Evolutionary conservation across 192 early-diverging fungal genomes (phyloP).

Genomic region (Backusella westeae): DNA sequence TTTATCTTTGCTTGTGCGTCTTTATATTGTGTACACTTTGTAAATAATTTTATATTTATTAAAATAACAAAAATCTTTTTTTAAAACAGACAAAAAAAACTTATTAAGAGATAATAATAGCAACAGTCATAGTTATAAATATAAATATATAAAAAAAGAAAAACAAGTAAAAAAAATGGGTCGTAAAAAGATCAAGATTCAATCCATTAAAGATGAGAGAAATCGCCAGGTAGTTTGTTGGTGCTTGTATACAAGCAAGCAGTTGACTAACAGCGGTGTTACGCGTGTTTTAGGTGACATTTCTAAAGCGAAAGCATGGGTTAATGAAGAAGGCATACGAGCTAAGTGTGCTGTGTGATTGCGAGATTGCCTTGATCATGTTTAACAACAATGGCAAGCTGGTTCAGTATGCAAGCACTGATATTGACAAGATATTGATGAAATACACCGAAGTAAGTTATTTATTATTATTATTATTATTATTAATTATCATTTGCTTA

Average conservation of each 20-base stretch:
- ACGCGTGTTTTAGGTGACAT: conserved; percentile 70
- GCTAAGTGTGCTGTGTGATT: conserved; percentile 92
- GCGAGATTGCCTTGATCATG: conserved; percentile 94
- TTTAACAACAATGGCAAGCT: conserved; percentile 93
- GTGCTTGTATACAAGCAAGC: neutral
- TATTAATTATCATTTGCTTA: neutral
- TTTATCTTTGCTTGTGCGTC: neutral
- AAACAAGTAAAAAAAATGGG: conserved; percentile 60
- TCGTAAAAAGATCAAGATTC: conserved; percentile 95
- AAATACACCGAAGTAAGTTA: conserved; percentile 76
- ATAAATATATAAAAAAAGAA: neutral
- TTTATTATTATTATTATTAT: neutral
- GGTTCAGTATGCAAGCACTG: conserved; percentile 90
- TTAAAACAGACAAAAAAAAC: neutral
- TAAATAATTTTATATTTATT: neutral
- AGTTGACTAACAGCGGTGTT: neutral
- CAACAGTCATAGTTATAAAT: neutral
- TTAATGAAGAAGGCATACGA: conserved; percentile 98
- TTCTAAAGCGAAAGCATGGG: conserved; percentile 92
- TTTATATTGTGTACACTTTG: neutral
- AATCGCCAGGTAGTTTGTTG: conserved; percentile 76
- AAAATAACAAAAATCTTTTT: neutral
- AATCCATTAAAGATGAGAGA: conserved; percentile 87
- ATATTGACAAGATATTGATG: conserved; percentile 95
- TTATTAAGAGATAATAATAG: neutral